Conservation (phyloP, 805 yeast genomes). For the Cyberlindnera suaveolens region DNA sequence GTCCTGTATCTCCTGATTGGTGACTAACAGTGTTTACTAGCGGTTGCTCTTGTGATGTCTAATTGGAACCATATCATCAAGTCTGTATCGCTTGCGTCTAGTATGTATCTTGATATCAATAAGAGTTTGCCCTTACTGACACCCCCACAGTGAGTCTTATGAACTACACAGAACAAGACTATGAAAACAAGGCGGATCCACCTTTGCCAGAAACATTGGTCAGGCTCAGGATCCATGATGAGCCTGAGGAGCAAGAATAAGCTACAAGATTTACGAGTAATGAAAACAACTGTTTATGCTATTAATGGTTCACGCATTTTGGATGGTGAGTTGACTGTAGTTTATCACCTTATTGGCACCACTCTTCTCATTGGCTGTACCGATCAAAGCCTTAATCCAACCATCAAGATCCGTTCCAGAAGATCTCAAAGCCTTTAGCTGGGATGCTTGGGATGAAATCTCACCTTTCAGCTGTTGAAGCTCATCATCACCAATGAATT, state of each 20-base stretch:
- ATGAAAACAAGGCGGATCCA: constrained; percentile 26
- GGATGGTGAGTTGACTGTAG: constrained; percentile 30
- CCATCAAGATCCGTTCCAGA: constrained; percentile 17
- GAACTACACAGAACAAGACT: constrained; percentile 31
- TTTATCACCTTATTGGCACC: constrained; percentile 30
- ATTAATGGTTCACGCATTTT: constrained; percentile 16
- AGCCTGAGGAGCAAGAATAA: constrained; percentile 7
- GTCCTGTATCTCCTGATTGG: not conserved
- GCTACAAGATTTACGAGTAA: not conserved
- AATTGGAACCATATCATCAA: constrained; percentile 62
- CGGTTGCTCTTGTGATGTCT: constrained; percentile 50
- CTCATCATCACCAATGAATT: constrained; percentile 20
- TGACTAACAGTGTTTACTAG: constrained; percentile 18
- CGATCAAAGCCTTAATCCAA: constrained; percentile 29
- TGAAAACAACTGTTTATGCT: constrained; percentile 7
- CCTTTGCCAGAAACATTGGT: constrained; percentile 66
- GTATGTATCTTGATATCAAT: constrained; percentile 12
- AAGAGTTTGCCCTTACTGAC: constrained; percentile 6
- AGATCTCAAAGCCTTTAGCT: constrained; percentile 10
- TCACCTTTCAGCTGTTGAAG: constrained; percentile 20
- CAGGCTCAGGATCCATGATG: constrained; percentile 46
- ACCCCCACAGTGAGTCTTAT: constrained; percentile 27
- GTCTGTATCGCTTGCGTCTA: constrained; percentile 53
- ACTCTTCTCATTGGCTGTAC: constrained; percentile 31
- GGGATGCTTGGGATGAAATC: constrained; percentile 18